Base-by-base conservation (phyloP, 352 stramenopile species). In the Phytopythium montanum region DNA sequence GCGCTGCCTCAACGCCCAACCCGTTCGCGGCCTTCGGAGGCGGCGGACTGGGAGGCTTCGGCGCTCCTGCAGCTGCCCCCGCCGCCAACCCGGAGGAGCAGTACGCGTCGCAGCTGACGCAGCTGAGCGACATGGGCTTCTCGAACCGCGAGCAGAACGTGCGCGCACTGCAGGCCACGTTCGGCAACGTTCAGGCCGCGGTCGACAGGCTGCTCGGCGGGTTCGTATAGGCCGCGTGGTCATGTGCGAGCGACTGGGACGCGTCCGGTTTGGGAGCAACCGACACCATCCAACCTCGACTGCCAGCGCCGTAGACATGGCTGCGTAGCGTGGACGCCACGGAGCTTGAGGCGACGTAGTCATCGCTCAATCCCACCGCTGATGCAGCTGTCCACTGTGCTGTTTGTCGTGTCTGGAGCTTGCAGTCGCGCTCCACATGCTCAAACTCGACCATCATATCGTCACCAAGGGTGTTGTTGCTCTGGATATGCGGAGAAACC, bases 111-210 rank as follows among this genome's bases (percentile, higher is more conserved):
- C 91, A 97, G 67, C 66, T 97, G 34, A 79, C 73, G n/a, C 88
- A 97, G 67, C 74, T 97, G 44, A 79, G 73, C 44, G 88, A 96
- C 64, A 97, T 97, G 89, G 91, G 91, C 44, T 97, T 97, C 54
- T 76, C 79, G 8, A 92, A 97, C 73, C 77, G 82, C 23, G 85
- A 92, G 29, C 86, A 94, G 58, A 96, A 95, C 76, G 60, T 97
- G 45, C 79, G 87, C 31, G 90, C 87, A 49, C 72, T 97, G 56
- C 85, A 96, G 64, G 77, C 79, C 31, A 95, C 88, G 26, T 61
- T 74, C 19, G 91, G 91, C 53, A 97, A 97, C 64, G 88, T 97
- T 31, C 88, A 96, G 61, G 85, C 85, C 3, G 91, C 91, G 5
- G 87, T 97, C 4, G 90, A 97, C 50, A 85, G 88, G 21, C 65